phyloP scores from a whole-genome alignment of 75 land plant genomes.

The Pinus albicaulis region DNA sequence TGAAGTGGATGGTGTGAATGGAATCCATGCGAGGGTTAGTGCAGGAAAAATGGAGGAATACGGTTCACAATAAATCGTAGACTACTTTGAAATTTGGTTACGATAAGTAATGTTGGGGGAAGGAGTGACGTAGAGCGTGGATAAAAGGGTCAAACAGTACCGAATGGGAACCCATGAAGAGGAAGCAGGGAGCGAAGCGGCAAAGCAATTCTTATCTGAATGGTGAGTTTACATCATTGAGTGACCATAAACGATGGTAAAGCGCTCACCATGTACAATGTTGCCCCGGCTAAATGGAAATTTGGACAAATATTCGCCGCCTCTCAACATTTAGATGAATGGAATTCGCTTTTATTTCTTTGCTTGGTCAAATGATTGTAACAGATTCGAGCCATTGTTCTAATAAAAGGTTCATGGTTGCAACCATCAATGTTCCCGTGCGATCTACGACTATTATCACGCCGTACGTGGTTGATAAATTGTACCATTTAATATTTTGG shows the following conservation, averaged over 20 bases:
- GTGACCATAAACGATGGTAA: slow-evolving; percentile 27
- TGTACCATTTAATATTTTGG: no score
- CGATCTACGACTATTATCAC: no score
- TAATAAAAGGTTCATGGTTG: no score
- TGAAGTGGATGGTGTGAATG: background rate
- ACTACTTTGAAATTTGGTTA: slow-evolving; percentile 31
- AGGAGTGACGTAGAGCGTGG: slow-evolving; percentile 28
- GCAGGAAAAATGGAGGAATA: slow-evolving; percentile 51
- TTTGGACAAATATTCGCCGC: slow-evolving; percentile 49
- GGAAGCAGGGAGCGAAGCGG: slow-evolving; percentile 55
- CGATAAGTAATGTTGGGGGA: slow-evolving; percentile 49
- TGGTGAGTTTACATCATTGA: slow-evolving; percentile 30
- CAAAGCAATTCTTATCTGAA: slow-evolving; percentile 15
- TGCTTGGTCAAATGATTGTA: no score
- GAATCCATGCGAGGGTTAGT: slow-evolving; percentile 28
- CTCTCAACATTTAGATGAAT: slow-evolving; percentile 16
- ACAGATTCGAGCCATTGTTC: no score
- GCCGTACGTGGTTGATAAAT: no score
- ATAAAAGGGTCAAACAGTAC: slow-evolving; percentile 35
- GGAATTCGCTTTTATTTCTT: background rate
- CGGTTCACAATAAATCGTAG: slow-evolving; percentile 40
- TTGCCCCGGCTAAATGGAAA: slow-evolving; percentile 35
- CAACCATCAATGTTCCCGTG: no score
- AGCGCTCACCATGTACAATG: slow-evolving; percentile 16
- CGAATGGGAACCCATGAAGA: slow-evolving; percentile 25